Evolutionary conservation across 768 basidiomycete species (phyloP), one percentile per base, ranked within the genome.

Genomic region (Leucosporidium scottii): DNA sequence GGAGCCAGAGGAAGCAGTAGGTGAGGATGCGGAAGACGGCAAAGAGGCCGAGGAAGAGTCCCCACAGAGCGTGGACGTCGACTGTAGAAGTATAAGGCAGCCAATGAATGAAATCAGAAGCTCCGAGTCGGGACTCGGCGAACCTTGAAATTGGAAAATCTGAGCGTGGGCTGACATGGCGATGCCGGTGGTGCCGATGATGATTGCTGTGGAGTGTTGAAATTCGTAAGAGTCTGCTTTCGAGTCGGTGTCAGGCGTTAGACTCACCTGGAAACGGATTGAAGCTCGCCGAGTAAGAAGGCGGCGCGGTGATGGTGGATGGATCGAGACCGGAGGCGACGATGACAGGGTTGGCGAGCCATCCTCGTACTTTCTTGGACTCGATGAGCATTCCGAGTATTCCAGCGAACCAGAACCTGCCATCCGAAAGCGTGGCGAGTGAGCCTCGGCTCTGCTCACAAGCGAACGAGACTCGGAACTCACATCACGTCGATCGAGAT

Each of bases 331-430:
- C 54, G 20, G 57, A 71, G 1, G 64, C 64, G 58, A 83, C 81
- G 9, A 83, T 80, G 7, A 81, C 80, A 0, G 86, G 82, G 9
- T 83, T 81, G 1, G 88, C 85, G 50, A 96, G 81, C 86, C 90
- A 91, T 66, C 82, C 81, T 17, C 90, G 84, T 25, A 93, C 78
- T 20, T 79, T 80, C 73, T 83, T 86, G 13, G 89, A 89, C 79
- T 98, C 94, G 67, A 98, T 84, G 4, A 86, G 86, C 85, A 96
- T 89, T 28, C 92, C 93, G 3, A 92, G 76, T 12, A 90, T 82
- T 18, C 94, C 93, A 27, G 90, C 91, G 74, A 91, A 93, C 85
- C 90, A 93, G 78, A 93, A 96, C 91, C 93, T 93, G 70, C 87
- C 65, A 12, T 34, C 10, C 31, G 23, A 7, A 15, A 44, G 8